A percentile compares a stretch with the other conserved stretches of the same genome.
phyloP scores from a whole-genome alignment of 2,329 filamentous ascomycete genomes.

The Zymoseptoria pseudotritici region DNA sequence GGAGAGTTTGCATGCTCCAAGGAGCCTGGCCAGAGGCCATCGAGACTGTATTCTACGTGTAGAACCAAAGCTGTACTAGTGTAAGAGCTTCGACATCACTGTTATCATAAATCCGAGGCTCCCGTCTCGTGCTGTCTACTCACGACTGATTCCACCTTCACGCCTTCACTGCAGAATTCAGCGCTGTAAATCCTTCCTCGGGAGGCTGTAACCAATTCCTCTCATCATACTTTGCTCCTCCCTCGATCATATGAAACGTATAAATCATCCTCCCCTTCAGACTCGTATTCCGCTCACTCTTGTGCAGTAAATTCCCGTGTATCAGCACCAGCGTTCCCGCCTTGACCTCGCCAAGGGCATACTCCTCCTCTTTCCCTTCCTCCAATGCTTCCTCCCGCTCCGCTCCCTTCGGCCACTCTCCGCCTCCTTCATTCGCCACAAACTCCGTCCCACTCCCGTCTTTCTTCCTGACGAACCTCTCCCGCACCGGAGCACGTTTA shows the following conservation, averaged over 20 bases:
- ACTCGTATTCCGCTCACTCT: constrained; percentile 89
- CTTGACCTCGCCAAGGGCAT: constrained; percentile 79
- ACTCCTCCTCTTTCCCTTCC: constrained; percentile 47
- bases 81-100: background rate
- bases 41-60: background rate
- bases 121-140: background rate
- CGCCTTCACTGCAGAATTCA: constrained; percentile 18
- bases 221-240: constrained; percentile 68
- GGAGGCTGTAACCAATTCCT: constrained; percentile 92
- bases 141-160: background rate
- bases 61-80: background rate
- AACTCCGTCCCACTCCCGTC: constrained; percentile 51
- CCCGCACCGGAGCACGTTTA: constrained; percentile 59
- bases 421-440: constrained; percentile 55
- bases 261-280: constrained; percentile 86
- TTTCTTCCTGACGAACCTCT: constrained; percentile 65
- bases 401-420: constrained; percentile 40
- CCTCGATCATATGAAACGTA: constrained; percentile 95
- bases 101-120: background rate
- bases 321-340: constrained; percentile 87
- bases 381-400: constrained; percentile 12
- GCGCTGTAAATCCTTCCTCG: constrained; percentile 57
- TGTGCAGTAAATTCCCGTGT: constrained; percentile 91
- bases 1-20: background rate
- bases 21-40: background rate